phyloP scores from a whole-genome alignment of 805 yeast genomes.

The Diddensiella transvaalensis region DNA sequence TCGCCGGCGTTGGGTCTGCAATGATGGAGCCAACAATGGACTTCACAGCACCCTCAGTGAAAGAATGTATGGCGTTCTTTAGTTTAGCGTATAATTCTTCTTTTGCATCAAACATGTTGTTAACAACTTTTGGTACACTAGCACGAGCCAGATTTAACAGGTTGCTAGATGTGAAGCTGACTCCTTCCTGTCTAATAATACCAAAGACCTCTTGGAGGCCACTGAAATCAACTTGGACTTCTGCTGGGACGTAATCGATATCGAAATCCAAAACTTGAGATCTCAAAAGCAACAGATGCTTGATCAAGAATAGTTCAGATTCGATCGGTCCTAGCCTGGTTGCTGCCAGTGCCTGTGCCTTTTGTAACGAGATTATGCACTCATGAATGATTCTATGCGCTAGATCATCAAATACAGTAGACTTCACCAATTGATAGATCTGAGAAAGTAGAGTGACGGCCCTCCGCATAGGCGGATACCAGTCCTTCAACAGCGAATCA shows the following conservation, averaged over 20 bases:
- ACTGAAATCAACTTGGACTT: conserved; percentile 74
- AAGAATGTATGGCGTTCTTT: conserved; percentile 63
- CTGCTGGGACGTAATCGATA: conserved; percentile 65
- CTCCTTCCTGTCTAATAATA: conserved; percentile 33
- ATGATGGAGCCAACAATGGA: conserved; percentile 48
- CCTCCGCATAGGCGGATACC: conserved; percentile 69
- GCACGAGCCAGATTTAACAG: conserved; percentile 55
- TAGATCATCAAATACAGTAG: conserved; percentile 75
- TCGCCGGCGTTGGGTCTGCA: conserved; percentile 19
- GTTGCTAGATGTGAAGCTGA: conserved; percentile 30
- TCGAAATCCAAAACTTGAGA: conserved; percentile 73
- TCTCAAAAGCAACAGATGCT: conserved; percentile 66
- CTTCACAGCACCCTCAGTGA: conserved; percentile 55
- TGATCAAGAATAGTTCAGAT: conserved; percentile 63
- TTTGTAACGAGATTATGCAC: conserved; percentile 59
- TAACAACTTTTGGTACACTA: conserved; percentile 74
- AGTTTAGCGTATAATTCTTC: conserved; percentile 70
- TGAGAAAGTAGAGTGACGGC: conserved; percentile 69
- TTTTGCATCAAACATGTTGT: conserved; percentile 76
- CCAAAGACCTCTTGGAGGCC: conserved; percentile 59
- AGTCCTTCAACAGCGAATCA: conserved; percentile 33
- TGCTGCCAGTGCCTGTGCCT: conserved; percentile 47
- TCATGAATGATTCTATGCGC: conserved; percentile 85
- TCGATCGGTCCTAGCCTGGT: conserved; percentile 51
- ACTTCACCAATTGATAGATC: conserved; percentile 74